Evolutionary conservation across 2,329 filamentous ascomycete species (phyloP).

Genomic region (Colletotrichum lindemuthianum): DNA sequence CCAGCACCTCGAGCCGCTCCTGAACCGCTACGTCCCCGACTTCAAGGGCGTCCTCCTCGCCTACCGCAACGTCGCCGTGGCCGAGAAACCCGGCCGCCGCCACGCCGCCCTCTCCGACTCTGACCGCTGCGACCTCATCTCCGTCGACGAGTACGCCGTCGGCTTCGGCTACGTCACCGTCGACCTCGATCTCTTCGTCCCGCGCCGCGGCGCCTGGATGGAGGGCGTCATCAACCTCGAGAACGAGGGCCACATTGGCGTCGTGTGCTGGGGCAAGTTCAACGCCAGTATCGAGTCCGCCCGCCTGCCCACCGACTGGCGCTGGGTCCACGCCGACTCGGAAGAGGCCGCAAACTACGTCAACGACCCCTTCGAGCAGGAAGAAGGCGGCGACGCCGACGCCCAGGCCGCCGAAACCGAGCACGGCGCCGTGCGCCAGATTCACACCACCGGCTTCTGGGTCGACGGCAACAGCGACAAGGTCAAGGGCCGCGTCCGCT

Average conservation of each 20-base stretch:
- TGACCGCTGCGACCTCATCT: conserved; percentile 55
- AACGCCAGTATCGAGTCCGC: conserved; percentile 86
- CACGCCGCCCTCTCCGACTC: conserved; percentile 58
- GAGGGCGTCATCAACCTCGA: conserved; percentile 87
- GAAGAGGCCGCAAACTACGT: conserved; percentile 53
- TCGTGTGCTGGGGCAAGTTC: conserved; percentile 92
- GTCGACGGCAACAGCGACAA: conserved; percentile 75
- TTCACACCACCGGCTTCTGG: conserved; percentile 76
- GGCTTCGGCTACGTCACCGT: conserved; percentile 90
- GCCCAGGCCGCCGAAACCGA: conserved; percentile 56
- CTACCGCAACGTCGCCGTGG: conserved; percentile 75
- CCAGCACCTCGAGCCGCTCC: conserved; percentile 78
- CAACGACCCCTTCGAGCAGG: conserved; percentile 29
- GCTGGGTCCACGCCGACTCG: conserved; percentile 73
- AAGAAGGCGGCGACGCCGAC: conserved; percentile 47
- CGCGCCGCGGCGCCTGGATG: conserved; percentile 76
- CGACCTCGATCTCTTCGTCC: conserved; percentile 85
- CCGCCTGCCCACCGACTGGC: conserved; percentile 81
- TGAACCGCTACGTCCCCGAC: conserved; percentile 80
- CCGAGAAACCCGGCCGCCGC: conserved; percentile 63
- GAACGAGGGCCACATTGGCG: conserved; percentile 87
- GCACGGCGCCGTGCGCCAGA: conserved; percentile 63
- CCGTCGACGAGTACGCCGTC: conserved; percentile 84
- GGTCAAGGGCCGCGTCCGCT: conserved; percentile 76
- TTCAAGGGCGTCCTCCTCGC: conserved; percentile 79